Evolutionary conservation across 2,329 filamentous ascomycete species (phyloP), one percentile per base, ranked within the genome.

Genomic region (Hymenoscyphus albidus): DNA sequence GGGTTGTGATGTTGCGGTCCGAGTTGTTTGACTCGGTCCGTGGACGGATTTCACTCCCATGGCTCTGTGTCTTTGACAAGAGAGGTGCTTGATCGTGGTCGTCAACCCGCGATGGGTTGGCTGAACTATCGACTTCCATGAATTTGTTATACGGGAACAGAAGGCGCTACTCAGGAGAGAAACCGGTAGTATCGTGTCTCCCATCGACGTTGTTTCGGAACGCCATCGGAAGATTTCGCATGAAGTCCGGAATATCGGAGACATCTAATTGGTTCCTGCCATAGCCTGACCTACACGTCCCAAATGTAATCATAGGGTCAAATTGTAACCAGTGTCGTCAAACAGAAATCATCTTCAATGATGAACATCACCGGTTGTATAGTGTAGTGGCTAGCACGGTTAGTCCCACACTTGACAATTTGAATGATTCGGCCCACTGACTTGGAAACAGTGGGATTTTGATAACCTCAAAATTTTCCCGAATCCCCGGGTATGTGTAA

Each of bases 301-400:
- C n/a, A 51, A 5, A 44, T 7, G 22, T 2, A 12, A 51, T 22
- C 6, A 22, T 51, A 18, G 13, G 1, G 6, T 27, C 44, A 51
- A 22, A 27, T 27, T 27, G 12, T n/a, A 27, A 51, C 9, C n/a
- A 57, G 31, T 9, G 27, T 27, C 16, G 12, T 57, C 54, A 35
- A 57, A 16, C n/a, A 57, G 22, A 57, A 16, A 35, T 35, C 35
- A 10, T 35, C 32, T 35, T 35, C 35, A 35, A 10, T 7, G 35
- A 35, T 35, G 9, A 57, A 42, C 27, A 22, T 40, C 5, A 42
- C 5, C 7, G 38, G 57, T 59, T 59, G 57, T 42, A 59, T 59
- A 59, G 57, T 58, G 57, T 58, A 58, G 57, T n/a, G 57, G 57
- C 42, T 58, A 58, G 57, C 57, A 58, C 57, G 57, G 35, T 35